phyloP scores from a whole-genome alignment of 345 rosid species.

The sweet orange (Citrus sinensis) region DVS_A1.0 CM039163.1:11408501-11409000 shows the following conservation, averaged over 20 bases:
- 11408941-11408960: too few relatives aligned
- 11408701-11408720: conserved; percentile 15
- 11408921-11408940: too few relatives aligned
- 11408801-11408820: neutral
- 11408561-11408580: neutral
- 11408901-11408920: too few relatives aligned
- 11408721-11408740: conserved; percentile 7
- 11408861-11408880: neutral
- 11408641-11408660: conserved; percentile 23
- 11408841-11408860: neutral
- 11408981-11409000: too few relatives aligned
- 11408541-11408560: neutral
- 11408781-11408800: neutral
- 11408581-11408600: neutral
- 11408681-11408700: conserved; percentile 20
- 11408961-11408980: too few relatives aligned
- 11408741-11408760: neutral
- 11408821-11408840: neutral
- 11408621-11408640: conserved; percentile 11
- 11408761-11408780: neutral
- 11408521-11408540: neutral
- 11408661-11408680: conserved; percentile 35
- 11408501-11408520: conserved; percentile 1
- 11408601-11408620: conserved; percentile 1
- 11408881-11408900: too few relatives aligned